Evolutionary conservation across 2,329 filamentous ascomycete genomes (phyloP), one percentile per base, ranked within the genome.

Genomic region (Trichocomaceae sp.): DNA sequence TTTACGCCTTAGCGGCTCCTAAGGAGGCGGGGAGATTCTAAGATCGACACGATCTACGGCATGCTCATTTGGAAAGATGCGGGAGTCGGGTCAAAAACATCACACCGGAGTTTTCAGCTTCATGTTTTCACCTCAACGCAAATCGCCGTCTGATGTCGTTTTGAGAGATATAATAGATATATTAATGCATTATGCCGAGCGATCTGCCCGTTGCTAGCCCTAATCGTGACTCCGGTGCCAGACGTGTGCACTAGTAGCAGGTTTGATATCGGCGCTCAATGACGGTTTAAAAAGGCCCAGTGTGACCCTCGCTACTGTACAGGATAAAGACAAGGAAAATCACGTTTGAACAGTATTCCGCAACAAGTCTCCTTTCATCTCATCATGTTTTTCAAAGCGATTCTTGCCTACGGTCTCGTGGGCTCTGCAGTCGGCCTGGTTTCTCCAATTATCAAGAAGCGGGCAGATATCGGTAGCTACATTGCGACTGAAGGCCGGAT

Each of bases 401-500:
- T 35, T 35, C 31, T 35, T 35, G 31, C 31, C 31, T 3, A 12
- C 31, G 31, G 3, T 35, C 31, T 35, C 13, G 3, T 35, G 3
- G 31, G 31, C 3, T 35, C 31, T 35, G 31, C 31, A 35, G 31
- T 15, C 31, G 12, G 31, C 31, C 12, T 35, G 9, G 31, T 9
- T 35, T 35, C 31, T 9, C 8, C 31, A 35, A 9, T 9, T 35
- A 9, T 35, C 13, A 35, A 35, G 31, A 35, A 35, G 31, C 31
- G 31, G 13, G 31, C 31, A 35, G 31, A 35, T 35, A 15, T 35
- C 31, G 31, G 12, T 35, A 35, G 31, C 12, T 35, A 35, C 31
- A 53, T 53, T n/a, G 17, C 51, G 7, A 19, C 45, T 5, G 75
- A 83, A 62, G 72, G 70, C 39, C 64, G 69, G 1, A 69, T 79